A percentile compares a stretch with the other conserved stretches of the same genome.
Evolutionary conservation across 2,329 filamentous ascomycete species (phyloP).

Genomic region (Paraconiothyrium sp.): DNA sequence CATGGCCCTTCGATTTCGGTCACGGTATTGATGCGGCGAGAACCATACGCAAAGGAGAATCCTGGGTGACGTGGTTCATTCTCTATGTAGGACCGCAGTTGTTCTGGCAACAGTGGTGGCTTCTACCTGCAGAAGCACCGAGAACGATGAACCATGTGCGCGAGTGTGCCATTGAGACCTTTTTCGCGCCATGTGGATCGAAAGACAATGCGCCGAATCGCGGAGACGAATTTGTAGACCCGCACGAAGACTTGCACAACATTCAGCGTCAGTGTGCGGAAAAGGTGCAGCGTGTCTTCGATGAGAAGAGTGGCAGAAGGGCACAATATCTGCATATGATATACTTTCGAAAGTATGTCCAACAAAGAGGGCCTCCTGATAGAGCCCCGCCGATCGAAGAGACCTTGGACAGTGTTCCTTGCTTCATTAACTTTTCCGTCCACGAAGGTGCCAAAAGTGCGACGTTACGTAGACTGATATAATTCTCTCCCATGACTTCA

Average conservation of each 20-base stretch:
- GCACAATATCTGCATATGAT: not conserved
- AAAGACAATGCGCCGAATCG: not conserved
- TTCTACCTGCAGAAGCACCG: constrained; percentile 20
- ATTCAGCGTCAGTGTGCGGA: constrained; percentile 34
- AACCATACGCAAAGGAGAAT: constrained; percentile 36
- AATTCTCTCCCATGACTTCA: not conserved
- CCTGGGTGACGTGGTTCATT: constrained; percentile 47
- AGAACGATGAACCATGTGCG: constrained; percentile 39
- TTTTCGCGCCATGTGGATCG: constrained; percentile 22
- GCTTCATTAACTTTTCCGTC: not conserved
- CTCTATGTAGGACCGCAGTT: constrained; percentile 41
- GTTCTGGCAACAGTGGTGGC: constrained; percentile 47
- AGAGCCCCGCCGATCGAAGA: constrained; percentile 2
- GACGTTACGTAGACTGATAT: not conserved
- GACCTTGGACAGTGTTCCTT: not conserved
- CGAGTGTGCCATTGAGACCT: constrained; percentile 35
- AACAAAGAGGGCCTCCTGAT: not conserved
- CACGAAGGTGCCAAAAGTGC: not conserved
- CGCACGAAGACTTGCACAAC: constrained; percentile 28
- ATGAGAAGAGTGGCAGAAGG: constrained; percentile 20
- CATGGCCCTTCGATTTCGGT: constrained; percentile 39
- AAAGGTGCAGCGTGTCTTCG: constrained; percentile 32
- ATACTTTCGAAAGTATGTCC: not conserved
- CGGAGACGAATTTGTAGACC: constrained; percentile 29
- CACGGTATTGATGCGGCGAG: constrained; percentile 37